A percentile compares a stretch with the other conserved stretches of the same genome.
Conservation (phyloP, 331 rosid genomes). For the Prunus yedoensis region DNA sequence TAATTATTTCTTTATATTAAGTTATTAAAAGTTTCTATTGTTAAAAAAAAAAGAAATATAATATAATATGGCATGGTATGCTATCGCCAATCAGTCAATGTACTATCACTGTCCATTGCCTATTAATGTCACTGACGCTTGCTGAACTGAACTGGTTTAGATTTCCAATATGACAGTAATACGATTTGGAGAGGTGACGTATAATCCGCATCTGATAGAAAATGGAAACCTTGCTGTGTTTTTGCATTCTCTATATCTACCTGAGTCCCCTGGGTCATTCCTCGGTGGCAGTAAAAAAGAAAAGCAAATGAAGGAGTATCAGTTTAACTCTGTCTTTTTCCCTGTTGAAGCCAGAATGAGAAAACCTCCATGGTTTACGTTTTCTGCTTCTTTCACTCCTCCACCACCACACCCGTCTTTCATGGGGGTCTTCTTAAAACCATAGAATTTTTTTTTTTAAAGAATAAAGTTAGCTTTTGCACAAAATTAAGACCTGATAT, state of each 20-base stretch:
- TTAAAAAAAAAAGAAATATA: too few species aligned
- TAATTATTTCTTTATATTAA: too few species aligned
- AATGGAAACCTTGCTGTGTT: too few species aligned
- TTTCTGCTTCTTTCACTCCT: constrained; percentile 2
- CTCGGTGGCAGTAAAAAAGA: too few species aligned
- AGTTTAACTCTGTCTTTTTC: background rate
- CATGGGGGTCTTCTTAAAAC: background rate
- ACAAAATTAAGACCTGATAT: too few species aligned
- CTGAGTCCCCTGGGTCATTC: background rate
- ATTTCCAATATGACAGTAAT: background rate
- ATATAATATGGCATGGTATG: too few species aligned
- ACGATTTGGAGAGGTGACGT: too few species aligned
- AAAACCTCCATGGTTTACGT: background rate
- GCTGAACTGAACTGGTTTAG: background rate
- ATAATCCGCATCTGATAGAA: too few species aligned
- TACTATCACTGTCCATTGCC: background rate
- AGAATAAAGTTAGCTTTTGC: background rate
- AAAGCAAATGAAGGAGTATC: background rate
- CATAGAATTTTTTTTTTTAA: background rate
- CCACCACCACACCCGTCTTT: background rate
- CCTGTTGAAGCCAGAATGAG: background rate
- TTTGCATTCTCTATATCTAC: background rate
- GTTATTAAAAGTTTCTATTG: too few species aligned
- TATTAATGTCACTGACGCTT: background rate
- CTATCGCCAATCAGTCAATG: background rate